Base-by-base conservation (phyloP, 805 yeast genomes). In the Cyberlindnera xylosilytica region DNA sequence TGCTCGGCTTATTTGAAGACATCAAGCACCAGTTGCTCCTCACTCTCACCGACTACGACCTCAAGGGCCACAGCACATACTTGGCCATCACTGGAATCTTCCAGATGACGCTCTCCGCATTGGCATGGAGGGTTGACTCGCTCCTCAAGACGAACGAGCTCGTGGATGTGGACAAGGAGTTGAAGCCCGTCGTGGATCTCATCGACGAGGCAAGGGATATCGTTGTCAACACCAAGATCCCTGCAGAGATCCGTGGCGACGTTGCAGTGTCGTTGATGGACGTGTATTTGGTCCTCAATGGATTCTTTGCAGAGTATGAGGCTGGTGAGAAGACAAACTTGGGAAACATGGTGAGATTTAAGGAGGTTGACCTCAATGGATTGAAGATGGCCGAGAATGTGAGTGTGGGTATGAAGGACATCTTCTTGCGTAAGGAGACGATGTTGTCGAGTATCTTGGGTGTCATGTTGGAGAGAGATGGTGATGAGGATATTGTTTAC, bases 361-460 rank as follows among this genome's bases (percentile, higher is more conserved):
- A 29, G 13, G 32, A 29, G 6, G 18, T 29, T 6, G 32, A 29
- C 4, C 19, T 29, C 6, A 13, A 12, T 8, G 32, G 32, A 12
- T 17, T 29, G 8, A n/a, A 29, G 8, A 6, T 29, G 9, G 6
- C 32, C 6, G 11, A 29, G 9, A 6, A 15, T 8, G 32, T 16
- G 4, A 66, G 66, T 42, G 47, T 51, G 1, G 50, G 62, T 3
- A 49, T 79, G 11, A 39, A 71, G 44, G 54, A 64, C 13, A 55
- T 70, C 4, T 81, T 72, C 46, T 62, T 79, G 45, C 56, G 66
- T 17, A 68, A 72, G 43, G 87, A 81, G 50, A 63, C 72, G 7
- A 63, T 64, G 16, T 49, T 68, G 8, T 77, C 79, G 0, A 61
- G 55, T 34, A 26, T 57, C 1, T 36, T 61, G 12, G 38, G 39